A percentile compares a stretch with the other conserved stretches of the same genome.
phyloP scores from a whole-genome alignment of 495 filamentous ascomycete species.

The Symbiotaphrina buchneri region DNA sequence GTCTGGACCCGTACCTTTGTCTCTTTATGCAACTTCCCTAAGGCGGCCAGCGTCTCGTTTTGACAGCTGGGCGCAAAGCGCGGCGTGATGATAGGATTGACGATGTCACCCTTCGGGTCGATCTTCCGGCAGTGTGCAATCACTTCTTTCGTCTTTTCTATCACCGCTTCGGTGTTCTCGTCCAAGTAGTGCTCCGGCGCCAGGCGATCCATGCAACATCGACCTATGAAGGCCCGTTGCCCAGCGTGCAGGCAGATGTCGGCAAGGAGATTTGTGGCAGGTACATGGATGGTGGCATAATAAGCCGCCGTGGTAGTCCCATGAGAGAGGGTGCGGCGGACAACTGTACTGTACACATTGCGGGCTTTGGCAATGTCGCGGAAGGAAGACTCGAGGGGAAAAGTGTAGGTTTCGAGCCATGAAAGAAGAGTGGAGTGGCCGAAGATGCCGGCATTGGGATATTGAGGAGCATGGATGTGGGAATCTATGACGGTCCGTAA shows the following conservation, averaged over 20 bases:
- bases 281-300: slow-evolving; percentile 70
- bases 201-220: slow-evolving; percentile 74
- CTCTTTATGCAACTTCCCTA: slow-evolving; percentile 39
- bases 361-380: slow-evolving; percentile 18
- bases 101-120: slow-evolving; percentile 35
- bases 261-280: slow-evolving; percentile 71
- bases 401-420: slow-evolving; percentile 92
- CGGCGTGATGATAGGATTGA: slow-evolving; percentile 70
- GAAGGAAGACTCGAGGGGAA: slow-evolving; percentile 67
- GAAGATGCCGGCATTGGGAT: slow-evolving; percentile 81
- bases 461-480: slow-evolving; percentile 85
- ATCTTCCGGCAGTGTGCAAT: slow-evolving; percentile 44
- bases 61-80: slow-evolving; percentile 72
- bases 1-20: slow-evolving; percentile 57
- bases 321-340: slow-evolving; percentile 59
- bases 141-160: slow-evolving; percentile 31
- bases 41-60: slow-evolving; percentile 25
- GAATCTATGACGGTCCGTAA: slow-evolving; percentile 46
- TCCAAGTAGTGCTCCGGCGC: slow-evolving; percentile 61
- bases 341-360: slow-evolving; percentile 47
- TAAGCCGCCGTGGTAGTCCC: slow-evolving; percentile 85
- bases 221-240: slow-evolving; percentile 76
- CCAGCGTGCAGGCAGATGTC: slow-evolving; percentile 51
- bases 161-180: slow-evolving; percentile 25
- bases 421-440: slow-evolving; percentile 71